Evolutionary conservation across 2,329 filamentous ascomycete species (phyloP).

Genomic region (Ophiostoma quercus): DNA sequence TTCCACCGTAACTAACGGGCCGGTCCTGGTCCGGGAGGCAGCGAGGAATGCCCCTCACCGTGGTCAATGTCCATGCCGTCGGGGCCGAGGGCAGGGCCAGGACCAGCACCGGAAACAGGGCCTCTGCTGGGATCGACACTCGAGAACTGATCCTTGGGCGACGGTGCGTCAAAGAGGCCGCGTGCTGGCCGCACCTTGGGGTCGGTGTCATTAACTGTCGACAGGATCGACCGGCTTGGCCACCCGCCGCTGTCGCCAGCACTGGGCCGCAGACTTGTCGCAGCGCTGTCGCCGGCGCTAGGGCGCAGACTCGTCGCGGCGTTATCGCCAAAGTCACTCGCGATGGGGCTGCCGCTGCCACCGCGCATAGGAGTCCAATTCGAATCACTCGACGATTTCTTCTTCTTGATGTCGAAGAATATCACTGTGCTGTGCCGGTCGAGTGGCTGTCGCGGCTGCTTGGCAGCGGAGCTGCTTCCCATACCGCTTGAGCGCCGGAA

Average conservation of each 20-base stretch:
- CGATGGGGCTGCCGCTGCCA: not conserved
- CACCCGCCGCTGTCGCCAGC: not conserved
- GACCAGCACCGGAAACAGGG: not conserved
- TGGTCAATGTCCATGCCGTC: conserved; percentile 23
- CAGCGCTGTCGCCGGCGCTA: not conserved
- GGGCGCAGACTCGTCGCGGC: not conserved
- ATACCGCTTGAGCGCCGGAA: conserved; percentile 32
- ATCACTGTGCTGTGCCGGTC: conserved; percentile 23
- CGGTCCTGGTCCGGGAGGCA: not conserved
- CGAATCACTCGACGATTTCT: conserved; percentile 27
- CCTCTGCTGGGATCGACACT: not conserved
- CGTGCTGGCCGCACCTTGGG: conserved; percentile 43
- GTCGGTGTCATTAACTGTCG: conserved; percentile 32
- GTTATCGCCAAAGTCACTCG: not conserved
- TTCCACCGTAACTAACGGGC: conserved; percentile 6
- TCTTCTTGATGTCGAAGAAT: conserved; percentile 14
- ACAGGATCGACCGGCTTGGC: conserved; percentile 37
- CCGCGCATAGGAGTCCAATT: conserved; percentile 27
- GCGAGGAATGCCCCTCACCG: not conserved
- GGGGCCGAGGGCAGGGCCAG: too few relatives aligned
- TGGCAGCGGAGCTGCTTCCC: conserved; percentile 37
- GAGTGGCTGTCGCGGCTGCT: conserved; percentile 27
- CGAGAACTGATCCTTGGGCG: conserved; percentile 2
- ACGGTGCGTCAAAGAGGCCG: conserved; percentile 19
- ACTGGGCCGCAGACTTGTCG: not conserved